Base-by-base conservation (phyloP, 1,139 yeast genomes). In the Blastobotrys raffinosifermentans region DNA sequence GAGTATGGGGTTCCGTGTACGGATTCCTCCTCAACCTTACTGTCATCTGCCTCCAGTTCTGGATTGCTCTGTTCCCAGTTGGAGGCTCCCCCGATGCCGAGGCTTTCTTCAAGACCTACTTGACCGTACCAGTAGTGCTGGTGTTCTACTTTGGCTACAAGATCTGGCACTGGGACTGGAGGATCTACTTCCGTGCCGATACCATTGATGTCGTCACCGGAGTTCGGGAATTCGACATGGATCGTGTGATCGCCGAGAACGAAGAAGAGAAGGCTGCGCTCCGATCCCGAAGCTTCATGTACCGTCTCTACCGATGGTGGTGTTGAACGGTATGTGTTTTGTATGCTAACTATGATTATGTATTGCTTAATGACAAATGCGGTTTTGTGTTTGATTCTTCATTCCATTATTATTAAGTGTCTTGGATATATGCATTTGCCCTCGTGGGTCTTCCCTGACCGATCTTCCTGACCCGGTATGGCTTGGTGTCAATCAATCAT, bases 51-150 rank as follows among this genome's bases (percentile, higher is more conserved):
- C 87, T 89, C 26, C 94, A 84, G 66, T 79, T 81, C 65, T 80
- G 89, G 86, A 71, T 80, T 37, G 84, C 91, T 2, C 63, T 82
- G 38, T 77, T 68, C 64, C 91, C 93, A 43, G 57, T 77, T 41
- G 84, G 84, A 4, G 45, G 32, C 15, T 73, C 75, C 16, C 67
- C 57, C 11, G 39, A 35, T 26, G 57, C 61, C 5, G 39, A 29
- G 54, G 78, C 75, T 37, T 76, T 77, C 59, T 76, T 77, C 64
- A 58, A 64, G 54, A 57, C 66, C 41, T 76, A 74, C 57, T 58
- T 76, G 52, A 76, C 80, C 42, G 68, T 66, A 19, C 73, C 73
- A 13, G 69, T 76, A 35, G 67, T 73, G 48, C 21, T 75, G 7
- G 61, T 58, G 14, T 67, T 68, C 53, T 75, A 69, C 57, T 15